Percentiles rank a stretch among this genome's conserved stretches.
phyloP scores from a whole-genome alignment of 371 early-diverging fungal species.

The Fennellomyces sp. region DNA sequence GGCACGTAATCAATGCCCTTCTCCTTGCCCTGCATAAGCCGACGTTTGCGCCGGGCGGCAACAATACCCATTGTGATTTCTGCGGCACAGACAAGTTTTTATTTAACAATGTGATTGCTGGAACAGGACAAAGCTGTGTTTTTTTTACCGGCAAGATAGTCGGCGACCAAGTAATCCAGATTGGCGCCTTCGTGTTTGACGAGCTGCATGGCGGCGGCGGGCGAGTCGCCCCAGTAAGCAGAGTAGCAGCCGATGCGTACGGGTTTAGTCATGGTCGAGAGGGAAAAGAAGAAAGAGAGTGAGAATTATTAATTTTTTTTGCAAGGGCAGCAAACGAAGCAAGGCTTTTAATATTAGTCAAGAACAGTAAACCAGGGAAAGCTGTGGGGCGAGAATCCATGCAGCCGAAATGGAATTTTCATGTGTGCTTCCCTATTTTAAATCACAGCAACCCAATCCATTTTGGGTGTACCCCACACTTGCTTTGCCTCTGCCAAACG shows the following conservation, averaged over 20 bases:
- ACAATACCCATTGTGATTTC: constrained; percentile 82
- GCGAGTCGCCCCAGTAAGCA: constrained; percentile 76
- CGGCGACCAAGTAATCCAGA: constrained; percentile 76
- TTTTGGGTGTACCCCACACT: no score
- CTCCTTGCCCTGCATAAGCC: constrained; percentile 51
- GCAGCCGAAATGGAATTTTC: no score
- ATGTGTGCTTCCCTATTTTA: no score
- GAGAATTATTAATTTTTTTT: neutral
- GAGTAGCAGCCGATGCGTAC: constrained; percentile 74
- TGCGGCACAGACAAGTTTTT: neutral
- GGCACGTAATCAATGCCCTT: constrained; percentile 65
- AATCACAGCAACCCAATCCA: no score
- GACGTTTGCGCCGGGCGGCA: constrained; percentile 58
- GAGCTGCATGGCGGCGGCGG: constrained; percentile 73
- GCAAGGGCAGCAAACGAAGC: neutral
- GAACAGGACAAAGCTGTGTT: neutral
- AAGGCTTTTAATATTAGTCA: constrained; percentile 5
- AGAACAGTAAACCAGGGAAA: neutral
- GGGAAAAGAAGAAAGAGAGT: neutral
- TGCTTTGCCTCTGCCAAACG: no score
- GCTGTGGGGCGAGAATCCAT: neutral
- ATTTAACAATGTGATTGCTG: neutral
- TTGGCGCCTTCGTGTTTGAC: constrained; percentile 66
- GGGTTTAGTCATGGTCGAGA: constrained; percentile 19
- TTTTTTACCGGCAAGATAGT: constrained; percentile 63